These are phyloP conservation scores for Lodderomyces elongisporus DNA, from an alignment of 1,139 yeast species.

Conservation along the genomic window DNA sequence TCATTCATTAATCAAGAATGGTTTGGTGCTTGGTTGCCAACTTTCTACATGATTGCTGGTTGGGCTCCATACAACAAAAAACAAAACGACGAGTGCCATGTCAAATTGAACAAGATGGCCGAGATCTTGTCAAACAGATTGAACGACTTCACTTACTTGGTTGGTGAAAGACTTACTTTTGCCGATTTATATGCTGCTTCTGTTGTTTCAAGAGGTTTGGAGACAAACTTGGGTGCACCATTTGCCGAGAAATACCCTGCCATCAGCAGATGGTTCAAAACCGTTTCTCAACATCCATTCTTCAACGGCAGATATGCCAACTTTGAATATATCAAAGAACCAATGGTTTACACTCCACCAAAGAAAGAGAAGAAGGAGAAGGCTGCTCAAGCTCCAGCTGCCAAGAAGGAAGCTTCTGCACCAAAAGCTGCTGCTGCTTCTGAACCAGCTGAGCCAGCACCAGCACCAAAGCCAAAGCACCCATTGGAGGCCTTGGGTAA, in stretches of 20 bases:
- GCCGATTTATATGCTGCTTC: constrained; percentile 77
- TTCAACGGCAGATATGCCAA: constrained; percentile 39
- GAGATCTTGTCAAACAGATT: constrained; percentile 60
- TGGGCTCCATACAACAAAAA: constrained; percentile 70
- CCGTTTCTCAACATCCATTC: constrained; percentile 56
- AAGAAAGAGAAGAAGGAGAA: constrained; percentile 56
- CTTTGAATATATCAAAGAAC: constrained; percentile 59
- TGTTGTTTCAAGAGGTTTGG: constrained; percentile 56
- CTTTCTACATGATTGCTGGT: constrained; percentile 32
- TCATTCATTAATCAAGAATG: constrained; percentile 77
- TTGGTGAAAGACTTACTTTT: constrained; percentile 79
- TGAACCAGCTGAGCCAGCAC: constrained; percentile 36
- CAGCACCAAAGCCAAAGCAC: constrained; percentile 74
- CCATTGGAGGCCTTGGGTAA: constrained; percentile 83
- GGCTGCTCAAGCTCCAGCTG: constrained; percentile 19
- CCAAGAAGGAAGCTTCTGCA: constrained; percentile 36
- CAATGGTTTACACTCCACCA: constrained; percentile 67
- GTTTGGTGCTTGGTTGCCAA: constrained; percentile 34
- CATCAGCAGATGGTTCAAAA: constrained; percentile 80
- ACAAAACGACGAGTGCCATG: constrained; percentile 53
- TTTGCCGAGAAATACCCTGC: constrained; percentile 85
- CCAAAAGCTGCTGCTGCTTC: constrained; percentile 33
- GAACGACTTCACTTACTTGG: constrained; percentile 75
- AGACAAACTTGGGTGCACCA: constrained; percentile 88
- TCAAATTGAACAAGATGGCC: constrained; percentile 34